Evolutionary conservation across 257 asterid species (phyloP), one percentile per base, ranked within the genome.

Genomic region (Lantana camara): DNA sequence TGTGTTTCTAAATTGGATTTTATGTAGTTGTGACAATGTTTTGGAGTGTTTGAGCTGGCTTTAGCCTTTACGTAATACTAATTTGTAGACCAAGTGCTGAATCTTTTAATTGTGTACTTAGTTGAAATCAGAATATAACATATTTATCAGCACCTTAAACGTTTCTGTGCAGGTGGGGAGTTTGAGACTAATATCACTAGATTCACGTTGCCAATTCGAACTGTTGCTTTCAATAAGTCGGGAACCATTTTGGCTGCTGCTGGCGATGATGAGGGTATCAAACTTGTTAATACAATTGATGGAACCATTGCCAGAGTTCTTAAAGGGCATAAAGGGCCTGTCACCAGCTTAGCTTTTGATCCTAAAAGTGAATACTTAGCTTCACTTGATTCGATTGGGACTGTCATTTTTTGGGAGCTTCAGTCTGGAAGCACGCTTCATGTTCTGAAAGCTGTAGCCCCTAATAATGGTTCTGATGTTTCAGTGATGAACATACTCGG

Each of bases 231-330:
- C 84, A 94, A 88, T 52, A 88, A 84, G 78, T 88, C 97, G 0
- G 97, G 97, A 41, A 66, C 89, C 40, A 75, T 94, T 84, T 84
- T 94, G 77, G 99, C 97, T 66, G 95, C 97, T 30, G 97, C 91
- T 68, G 99, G 97, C 13, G 99, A 94, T 74, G 99, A 80, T 45
- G 99, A 90, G 58, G 97, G 95, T 62, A 85, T 94, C 70, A 94
- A 90, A 80, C 96, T 94, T 71, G 85, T 94, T 44, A 86, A 90
- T 66, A 90, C 97, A 29, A 77, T 90, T 66, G 99, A 94, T 74
- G 97, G 99, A 44, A 81, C 95, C 37, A 88, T 94, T 37, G 88
- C 96, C 40, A 83, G 96, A 76, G 93, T 94, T 47, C 92, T 94
- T 53, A 94, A 94, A 79, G 99, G 93, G 69, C 97, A 94, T 73